A percentile compares a stretch with the other conserved stretches of the same genome.
Conservation (phyloP, 805 yeast species). For the Cyberlindnera veronae region DNA sequence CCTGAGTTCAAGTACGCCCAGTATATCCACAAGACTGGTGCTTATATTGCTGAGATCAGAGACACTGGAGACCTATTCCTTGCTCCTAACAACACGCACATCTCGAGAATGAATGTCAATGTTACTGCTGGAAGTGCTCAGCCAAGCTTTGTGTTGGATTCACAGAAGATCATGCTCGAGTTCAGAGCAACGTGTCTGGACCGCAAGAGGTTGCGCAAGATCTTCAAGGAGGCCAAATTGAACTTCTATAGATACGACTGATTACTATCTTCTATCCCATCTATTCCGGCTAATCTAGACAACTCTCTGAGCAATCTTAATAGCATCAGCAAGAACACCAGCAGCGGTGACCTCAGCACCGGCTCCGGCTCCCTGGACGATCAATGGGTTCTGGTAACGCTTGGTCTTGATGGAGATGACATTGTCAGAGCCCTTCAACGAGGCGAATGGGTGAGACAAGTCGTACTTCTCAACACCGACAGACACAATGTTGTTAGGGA, state of each 20-base stretch:
- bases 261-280: too few species aligned
- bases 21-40: constrained; percentile 86
- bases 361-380: constrained; percentile 97
- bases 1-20: constrained; percentile 82
- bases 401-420: constrained; percentile 88
- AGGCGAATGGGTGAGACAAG: constrained; percentile 90
- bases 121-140: constrained; percentile 29
- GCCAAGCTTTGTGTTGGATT: constrained; percentile 46
- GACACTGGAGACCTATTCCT: constrained; percentile 74
- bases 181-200: constrained; percentile 62
- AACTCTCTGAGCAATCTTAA: constrained; percentile 87
- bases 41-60: constrained; percentile 82
- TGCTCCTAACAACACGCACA: constrained; percentile 84
- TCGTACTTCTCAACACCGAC: constrained; percentile 90
- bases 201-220: constrained; percentile 40
- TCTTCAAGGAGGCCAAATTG: constrained; percentile 58
- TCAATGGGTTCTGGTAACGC: constrained; percentile 89
- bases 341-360: constrained; percentile 76
- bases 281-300: constrained; percentile 16
- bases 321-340: constrained; percentile 92
- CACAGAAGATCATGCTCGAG: constrained; percentile 69
- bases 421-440: constrained; percentile 93
- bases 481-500: constrained; percentile 61
- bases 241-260: too few species aligned
- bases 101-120: constrained; percentile 62